Percentiles rank a stretch among this genome's conserved stretches.
Evolutionary conservation across 441 rosid species (phyloP).

Genomic region (Mallotus japonicus): DNA sequence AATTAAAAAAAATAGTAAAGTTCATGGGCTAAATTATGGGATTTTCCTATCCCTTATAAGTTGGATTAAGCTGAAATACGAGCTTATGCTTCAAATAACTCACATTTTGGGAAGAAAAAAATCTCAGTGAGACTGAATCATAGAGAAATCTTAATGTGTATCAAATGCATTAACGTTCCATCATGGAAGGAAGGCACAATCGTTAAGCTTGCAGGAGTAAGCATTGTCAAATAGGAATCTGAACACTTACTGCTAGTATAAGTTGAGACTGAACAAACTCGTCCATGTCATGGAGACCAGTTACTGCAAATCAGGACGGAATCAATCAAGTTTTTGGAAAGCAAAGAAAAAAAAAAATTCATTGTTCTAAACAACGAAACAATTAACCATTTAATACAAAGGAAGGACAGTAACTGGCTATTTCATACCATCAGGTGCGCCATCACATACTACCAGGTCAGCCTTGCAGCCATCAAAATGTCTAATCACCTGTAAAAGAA

Average conservation of each 20-base stretch:
- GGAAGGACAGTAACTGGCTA: conserved; percentile 7
- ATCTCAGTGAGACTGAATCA: neutral
- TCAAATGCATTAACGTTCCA: conserved; percentile 1
- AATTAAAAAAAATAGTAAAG: too few species aligned
- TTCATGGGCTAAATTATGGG: too few species aligned
- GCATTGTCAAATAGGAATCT: neutral
- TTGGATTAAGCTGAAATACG: neutral
- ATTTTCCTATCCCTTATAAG: neutral
- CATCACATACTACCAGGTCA: conserved; percentile 96
- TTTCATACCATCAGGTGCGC: conserved; percentile 94
- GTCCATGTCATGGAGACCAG: conserved; percentile 99
- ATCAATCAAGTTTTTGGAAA: conserved; percentile 20
- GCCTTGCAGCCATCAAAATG: conserved; percentile 98
- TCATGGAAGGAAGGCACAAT: neutral
- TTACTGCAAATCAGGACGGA: conserved; percentile 53
- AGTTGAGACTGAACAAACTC: conserved; percentile 98
- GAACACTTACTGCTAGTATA: conserved; percentile 81
- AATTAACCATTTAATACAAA: conserved; percentile 8
- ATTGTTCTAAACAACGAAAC: neutral
- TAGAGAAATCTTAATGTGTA: neutral
- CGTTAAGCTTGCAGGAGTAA: neutral
- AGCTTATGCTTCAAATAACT: neutral
- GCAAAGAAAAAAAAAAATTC: neutral
- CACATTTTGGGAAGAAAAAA: neutral
- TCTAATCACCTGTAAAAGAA: conserved; percentile 68